A percentile compares a stretch with the other conserved stretches of the same genome.
Evolutionary conservation across 2,329 filamentous ascomycete species (phyloP).

Genomic region (Amesomyces nigricolor): DNA sequence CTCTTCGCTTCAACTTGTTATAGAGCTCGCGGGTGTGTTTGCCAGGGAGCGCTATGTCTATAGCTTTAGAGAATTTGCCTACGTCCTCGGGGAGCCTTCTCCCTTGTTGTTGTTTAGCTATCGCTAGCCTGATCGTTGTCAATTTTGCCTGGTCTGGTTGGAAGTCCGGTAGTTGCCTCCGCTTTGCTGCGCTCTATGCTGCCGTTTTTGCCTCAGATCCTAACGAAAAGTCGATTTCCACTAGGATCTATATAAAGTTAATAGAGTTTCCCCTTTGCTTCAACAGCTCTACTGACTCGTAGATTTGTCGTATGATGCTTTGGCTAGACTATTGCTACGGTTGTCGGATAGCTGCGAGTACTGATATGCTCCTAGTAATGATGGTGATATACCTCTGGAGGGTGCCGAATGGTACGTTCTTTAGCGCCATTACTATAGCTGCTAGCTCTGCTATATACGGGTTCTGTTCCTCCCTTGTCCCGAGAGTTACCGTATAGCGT

Average conservation of each 20-base stretch:
- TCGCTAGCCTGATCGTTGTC: too few relatives aligned
- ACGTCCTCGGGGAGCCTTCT: too few relatives aligned
- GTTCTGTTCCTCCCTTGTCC: conserved; percentile 3
- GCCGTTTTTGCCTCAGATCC: too few relatives aligned
- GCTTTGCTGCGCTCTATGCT: not conserved
- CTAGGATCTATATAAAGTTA: not conserved
- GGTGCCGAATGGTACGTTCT: too few relatives aligned
- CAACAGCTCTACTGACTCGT: not conserved
- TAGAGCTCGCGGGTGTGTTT: too few relatives aligned
- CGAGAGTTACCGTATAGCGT: conserved; percentile 9
- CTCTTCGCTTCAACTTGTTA: too few relatives aligned
- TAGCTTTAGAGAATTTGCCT: too few relatives aligned
- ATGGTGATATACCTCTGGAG: conserved; percentile 5
- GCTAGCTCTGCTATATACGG: too few relatives aligned
- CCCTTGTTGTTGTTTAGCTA: not conserved
- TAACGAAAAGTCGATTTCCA: too few relatives aligned
- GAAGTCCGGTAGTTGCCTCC: not conserved
- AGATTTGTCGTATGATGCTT: conserved; percentile 12
- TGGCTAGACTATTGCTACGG: not conserved
- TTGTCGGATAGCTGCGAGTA: conserved; percentile 6
- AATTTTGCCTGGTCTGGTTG: not conserved
- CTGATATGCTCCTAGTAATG: conserved; percentile 7
- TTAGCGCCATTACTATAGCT: too few relatives aligned
- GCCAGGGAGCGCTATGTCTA: too few relatives aligned
- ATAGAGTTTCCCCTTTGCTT: conserved; percentile 9